phyloP scores from a whole-genome alignment of 129 eudicot species.

The Scalesia atractyloides region DNA sequence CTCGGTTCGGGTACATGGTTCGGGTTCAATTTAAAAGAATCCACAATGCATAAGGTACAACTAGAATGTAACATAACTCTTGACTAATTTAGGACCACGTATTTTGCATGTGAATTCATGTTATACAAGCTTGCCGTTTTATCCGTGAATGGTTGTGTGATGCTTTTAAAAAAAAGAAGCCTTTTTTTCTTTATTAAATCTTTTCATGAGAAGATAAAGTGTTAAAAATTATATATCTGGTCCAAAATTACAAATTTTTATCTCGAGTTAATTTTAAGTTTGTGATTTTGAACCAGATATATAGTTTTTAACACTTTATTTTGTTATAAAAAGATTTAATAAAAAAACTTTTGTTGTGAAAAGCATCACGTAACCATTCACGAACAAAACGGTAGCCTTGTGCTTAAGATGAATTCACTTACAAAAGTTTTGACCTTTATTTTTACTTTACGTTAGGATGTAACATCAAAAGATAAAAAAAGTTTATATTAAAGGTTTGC shows the following conservation, averaged over 20 bases:
- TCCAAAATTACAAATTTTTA: conserved; percentile 9
- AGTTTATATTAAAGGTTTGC: background rate
- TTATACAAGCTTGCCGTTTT: conserved; percentile 4
- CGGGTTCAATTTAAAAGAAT: no score
- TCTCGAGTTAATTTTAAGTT: background rate
- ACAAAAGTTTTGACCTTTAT: conserved; percentile 1
- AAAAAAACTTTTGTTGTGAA: conserved; percentile 9
- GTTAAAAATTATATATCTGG: background rate
- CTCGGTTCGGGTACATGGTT: no score
- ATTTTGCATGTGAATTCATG: conserved; percentile 26
- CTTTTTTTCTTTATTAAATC: background rate
- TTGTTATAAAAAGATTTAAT: background rate
- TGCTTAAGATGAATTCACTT: conserved; percentile 24
- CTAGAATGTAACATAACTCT: background rate
- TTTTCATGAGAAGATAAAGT: background rate
- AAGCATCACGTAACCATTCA: conserved; percentile 45
- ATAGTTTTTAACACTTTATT: background rate
- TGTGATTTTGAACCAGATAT: conserved; percentile 5
- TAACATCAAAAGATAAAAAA: background rate
- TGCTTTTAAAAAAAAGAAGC: conserved; percentile 19
- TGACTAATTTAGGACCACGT: conserved; percentile 16
- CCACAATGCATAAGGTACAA: conserved; percentile 10
- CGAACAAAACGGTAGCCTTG: conserved; percentile 11
- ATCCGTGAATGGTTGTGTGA: conserved; percentile 43
- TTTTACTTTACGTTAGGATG: background rate